Evolutionary conservation across 805 yeast genomes (phyloP).

Genomic region (Pichia occidentalis): DNA sequence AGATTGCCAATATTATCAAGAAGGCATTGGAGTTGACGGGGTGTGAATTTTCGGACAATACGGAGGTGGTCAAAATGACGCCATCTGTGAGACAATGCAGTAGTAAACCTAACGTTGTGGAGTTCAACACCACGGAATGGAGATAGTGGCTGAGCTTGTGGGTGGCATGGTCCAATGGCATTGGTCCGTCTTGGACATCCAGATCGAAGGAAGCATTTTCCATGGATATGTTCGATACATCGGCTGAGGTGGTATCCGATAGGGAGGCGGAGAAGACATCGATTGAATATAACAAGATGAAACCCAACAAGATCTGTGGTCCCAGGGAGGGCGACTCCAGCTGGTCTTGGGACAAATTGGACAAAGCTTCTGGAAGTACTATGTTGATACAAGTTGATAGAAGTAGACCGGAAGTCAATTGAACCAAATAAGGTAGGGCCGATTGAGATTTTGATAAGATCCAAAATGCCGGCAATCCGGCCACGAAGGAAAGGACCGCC

Average conservation of each 20-base stretch:
- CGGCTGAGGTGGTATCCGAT: too few relatives aligned
- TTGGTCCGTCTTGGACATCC: too few relatives aligned
- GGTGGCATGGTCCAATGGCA: too few relatives aligned
- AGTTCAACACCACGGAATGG: conserved; percentile 31
- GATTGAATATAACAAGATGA: conserved; percentile 8
- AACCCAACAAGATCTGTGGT: conserved; percentile 12
- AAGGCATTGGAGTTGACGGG: conserved; percentile 16
- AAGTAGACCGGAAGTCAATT: conserved; percentile 13
- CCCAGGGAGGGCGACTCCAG: conserved; percentile 6
- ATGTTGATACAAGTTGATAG: conserved; percentile 12
- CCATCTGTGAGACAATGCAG: conserved; percentile 72
- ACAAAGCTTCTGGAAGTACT: conserved; percentile 13
- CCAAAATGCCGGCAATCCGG: conserved; percentile 12
- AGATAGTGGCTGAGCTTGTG: conserved; percentile 1
- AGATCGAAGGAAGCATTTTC: too few relatives aligned
- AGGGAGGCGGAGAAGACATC: conserved; percentile 6
- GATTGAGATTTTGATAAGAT: conserved; percentile 2
- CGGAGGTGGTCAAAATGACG: conserved; percentile 53
- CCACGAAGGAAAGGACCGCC: conserved; percentile 9
- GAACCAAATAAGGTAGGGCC: conserved; percentile 2
- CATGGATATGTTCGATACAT: too few relatives aligned
- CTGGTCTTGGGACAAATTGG: conserved; percentile 1
- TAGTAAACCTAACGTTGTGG: conserved; percentile 55
- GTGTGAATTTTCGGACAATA: conserved; percentile 24
- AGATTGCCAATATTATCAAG: conserved; percentile 52